Evolutionary conservation across 2,329 filamentous ascomycete genomes (phyloP).

Genomic region (Fusarium tjaetaba): DNA sequence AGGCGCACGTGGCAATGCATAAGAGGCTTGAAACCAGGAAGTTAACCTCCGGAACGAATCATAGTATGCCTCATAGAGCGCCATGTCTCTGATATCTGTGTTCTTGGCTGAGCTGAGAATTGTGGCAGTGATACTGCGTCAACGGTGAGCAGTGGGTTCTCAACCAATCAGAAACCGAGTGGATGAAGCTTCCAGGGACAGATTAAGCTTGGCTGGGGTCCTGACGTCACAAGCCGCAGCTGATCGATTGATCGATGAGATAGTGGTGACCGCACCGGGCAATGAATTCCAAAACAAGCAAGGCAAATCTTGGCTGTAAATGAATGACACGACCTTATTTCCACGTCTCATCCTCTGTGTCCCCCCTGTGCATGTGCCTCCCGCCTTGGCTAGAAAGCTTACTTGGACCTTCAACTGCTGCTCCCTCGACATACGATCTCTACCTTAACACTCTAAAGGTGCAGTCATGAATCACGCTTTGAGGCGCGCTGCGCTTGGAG

Average conservation of each 20-base stretch:
- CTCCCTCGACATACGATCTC: not conserved
- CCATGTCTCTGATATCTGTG: not conserved
- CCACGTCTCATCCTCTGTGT: not conserved
- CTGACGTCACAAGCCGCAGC: slow-evolving; percentile 27
- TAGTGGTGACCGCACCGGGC: slow-evolving; percentile 21
- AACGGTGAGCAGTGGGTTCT: not conserved
- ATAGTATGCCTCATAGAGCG: not conserved
- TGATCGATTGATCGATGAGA: slow-evolving; percentile 27
- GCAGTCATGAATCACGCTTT: slow-evolving; percentile 32
- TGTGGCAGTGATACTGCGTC: slow-evolving; percentile 2
- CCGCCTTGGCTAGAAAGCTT: slow-evolving; percentile 19
- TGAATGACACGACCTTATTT: slow-evolving; percentile 23
- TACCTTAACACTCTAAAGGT: not conserved
- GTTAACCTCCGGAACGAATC: slow-evolving; percentile 1
- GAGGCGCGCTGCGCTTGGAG: slow-evolving; percentile 26
- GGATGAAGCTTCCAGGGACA: slow-evolving; percentile 30
- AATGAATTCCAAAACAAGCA: not conserved
- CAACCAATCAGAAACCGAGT: slow-evolving; percentile 8
- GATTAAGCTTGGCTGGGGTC: slow-evolving; percentile 4
- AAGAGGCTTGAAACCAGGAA: not conserved
- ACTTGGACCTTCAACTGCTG: not conserved
- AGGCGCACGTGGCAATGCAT: not conserved
- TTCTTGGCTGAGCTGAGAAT: slow-evolving; percentile 11
- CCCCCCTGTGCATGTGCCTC: not conserved
- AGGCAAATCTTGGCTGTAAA: not conserved